phyloP scores from a whole-genome alignment of 2,329 filamentous ascomycete genomes.

The Microdochium trichocladiopsis region DNA sequence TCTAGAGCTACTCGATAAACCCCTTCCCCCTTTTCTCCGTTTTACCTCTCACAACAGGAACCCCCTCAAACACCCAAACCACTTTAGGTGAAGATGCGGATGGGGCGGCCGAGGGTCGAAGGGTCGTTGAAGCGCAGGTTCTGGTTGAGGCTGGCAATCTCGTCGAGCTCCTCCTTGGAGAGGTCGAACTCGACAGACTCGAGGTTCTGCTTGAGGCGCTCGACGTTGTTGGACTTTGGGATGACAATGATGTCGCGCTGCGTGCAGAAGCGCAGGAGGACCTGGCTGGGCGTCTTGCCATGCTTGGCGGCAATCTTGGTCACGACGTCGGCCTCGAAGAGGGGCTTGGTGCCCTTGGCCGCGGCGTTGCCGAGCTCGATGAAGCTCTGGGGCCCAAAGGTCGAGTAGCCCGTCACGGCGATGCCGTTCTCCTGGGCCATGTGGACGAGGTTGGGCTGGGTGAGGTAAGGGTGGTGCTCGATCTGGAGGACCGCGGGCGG shows the following conservation, averaged over 20 bases:
- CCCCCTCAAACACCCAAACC: too few species aligned
- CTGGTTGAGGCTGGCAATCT: slow-evolving; percentile 42
- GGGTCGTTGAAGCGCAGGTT: slow-evolving; percentile 52
- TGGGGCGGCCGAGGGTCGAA: slow-evolving; percentile 13
- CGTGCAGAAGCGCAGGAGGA: slow-evolving; percentile 59
- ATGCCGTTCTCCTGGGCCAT: slow-evolving; percentile 51
- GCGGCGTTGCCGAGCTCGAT: slow-evolving; percentile 17
- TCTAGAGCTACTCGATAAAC: too few species aligned
- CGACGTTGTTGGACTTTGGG: slow-evolving; percentile 50
- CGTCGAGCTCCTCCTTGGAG: slow-evolving; percentile 42
- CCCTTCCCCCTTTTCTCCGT: too few species aligned
- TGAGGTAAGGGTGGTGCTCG: slow-evolving; percentile 78
- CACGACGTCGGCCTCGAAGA: slow-evolving; percentile 31
- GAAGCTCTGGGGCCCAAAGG: slow-evolving; percentile 48
- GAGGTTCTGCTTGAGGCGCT: slow-evolving; percentile 44
- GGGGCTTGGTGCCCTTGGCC: slow-evolving; percentile 16
- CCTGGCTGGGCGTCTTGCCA: slow-evolving; percentile 54
- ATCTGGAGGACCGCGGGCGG: slow-evolving; percentile 73
- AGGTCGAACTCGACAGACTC: slow-evolving; percentile 47
- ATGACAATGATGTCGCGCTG: slow-evolving; percentile 55
- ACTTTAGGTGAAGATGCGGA: slow-evolving; percentile 21
- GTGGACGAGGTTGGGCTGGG: slow-evolving; percentile 45
- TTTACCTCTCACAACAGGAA: too few species aligned
- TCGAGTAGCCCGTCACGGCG: slow-evolving; percentile 55
- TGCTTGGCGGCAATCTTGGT: slow-evolving; percentile 47